Evolutionary conservation across 2,329 filamentous ascomycete genomes (phyloP), one percentile per base, ranked within the genome.

Genomic region (Colletotrichum brevisporum): DNA sequence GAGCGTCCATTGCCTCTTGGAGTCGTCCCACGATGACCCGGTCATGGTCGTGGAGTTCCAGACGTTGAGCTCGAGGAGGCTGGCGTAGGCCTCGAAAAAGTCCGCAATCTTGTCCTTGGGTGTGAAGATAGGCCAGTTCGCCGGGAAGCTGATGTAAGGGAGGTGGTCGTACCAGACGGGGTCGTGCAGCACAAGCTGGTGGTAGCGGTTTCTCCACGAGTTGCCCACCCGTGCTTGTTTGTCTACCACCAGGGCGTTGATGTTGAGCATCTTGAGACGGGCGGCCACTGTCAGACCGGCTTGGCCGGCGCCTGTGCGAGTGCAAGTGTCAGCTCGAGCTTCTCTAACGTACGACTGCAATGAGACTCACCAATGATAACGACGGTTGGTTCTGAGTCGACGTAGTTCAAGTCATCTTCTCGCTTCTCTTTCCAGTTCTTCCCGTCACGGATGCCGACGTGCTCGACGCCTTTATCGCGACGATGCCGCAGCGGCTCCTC

Each of bases 21-120:
- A 70, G 1, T 87, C 84, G 58, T 87, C 82, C 81, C 84, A 90
- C 0, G 77, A 77, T 1, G 83, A 82, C 0, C 78, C 80, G 9
- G 76, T 76, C 3, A 90, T 65, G 0, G 78, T 83, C 0, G 87
- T 87, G 8, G 77, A 78, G 5, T 83, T 87, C 90, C 90, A 92
- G 36, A 91, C 83, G 72, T 92, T 90, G 55, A 92, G 82, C 74
- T 92, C 90, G 51, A 92, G 81, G 5, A 85, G 77, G 45, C 83
- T 84, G 10, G 86, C 90, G 70, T 92, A 92, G 2, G 83, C 80
- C 72, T 90, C 88, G 71, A 92, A 87, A 79, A 88, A 92, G 60
- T 90, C 87, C 2, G 84, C 90, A 0, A 91, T 81, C 73, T 92
- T 92, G 76, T 91, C 89, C 71, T 91, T 91, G 5, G 90, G 90